These are phyloP conservation scores for Suillus clintonianus DNA, from an alignment of 768 basidiomycete species.

Conservation along the genomic window DNA sequence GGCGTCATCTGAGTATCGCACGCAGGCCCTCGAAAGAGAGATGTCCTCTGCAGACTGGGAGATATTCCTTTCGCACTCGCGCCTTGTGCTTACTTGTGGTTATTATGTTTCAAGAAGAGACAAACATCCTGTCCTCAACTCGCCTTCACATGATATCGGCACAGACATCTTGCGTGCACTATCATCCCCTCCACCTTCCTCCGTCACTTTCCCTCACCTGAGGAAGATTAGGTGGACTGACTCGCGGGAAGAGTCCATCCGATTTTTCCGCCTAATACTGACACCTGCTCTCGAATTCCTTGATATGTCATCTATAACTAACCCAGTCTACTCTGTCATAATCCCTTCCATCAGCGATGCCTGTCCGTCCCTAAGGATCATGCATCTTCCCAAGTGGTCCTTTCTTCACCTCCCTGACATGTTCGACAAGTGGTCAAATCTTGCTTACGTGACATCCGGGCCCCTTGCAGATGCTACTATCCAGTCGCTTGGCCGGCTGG, in stretches of 20 bases:
- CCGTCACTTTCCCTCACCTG: not conserved
- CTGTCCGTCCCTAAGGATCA: slow-evolving; percentile 1
- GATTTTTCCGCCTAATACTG: slow-evolving; percentile 1
- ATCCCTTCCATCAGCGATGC: slow-evolving; percentile 1
- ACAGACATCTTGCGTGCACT: not conserved
- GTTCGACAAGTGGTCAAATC: slow-evolving; percentile 2
- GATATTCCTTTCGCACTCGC: slow-evolving; percentile 2
- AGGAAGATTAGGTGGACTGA: slow-evolving; percentile 4
- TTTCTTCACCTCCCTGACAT: slow-evolving; percentile 2
- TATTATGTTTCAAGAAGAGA: slow-evolving; percentile 5
- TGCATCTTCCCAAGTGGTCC: slow-evolving; percentile 4
- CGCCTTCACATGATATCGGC: slow-evolving; percentile 1
- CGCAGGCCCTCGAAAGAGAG: not conserved
- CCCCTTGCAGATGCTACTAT: slow-evolving; percentile 4
- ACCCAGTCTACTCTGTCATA: slow-evolving; percentile 1
- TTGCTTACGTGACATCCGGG: slow-evolving; percentile 1
- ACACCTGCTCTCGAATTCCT: slow-evolving; percentile 4
- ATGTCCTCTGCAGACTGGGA: slow-evolving; percentile 1
- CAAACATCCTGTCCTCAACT: slow-evolving; percentile 5
- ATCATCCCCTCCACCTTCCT: slow-evolving; percentile 3
- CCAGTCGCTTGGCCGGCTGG: slow-evolving; percentile 1
- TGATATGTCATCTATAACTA: slow-evolving; percentile 3
- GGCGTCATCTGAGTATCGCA: not conserved
- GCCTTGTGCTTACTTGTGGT: not conserved
- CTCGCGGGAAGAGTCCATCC: slow-evolving; percentile 1